These are phyloP conservation scores for Dactylellina sp. DNA, from an alignment of 2,329 filamentous ascomycete genomes.

Conservation along the genomic window DNA sequence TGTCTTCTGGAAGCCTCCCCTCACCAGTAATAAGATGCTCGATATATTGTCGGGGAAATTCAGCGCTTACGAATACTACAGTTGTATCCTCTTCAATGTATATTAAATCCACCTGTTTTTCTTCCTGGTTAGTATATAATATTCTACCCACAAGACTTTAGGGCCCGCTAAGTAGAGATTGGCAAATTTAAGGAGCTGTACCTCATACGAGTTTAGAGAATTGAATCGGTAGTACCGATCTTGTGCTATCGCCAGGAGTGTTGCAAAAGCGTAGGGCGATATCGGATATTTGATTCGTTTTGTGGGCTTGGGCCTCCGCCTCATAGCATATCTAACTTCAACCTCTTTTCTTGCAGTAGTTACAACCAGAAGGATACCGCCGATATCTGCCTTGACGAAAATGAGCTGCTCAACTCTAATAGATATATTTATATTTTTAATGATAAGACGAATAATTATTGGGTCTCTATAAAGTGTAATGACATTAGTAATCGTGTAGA, in stretches of 20 bases:
- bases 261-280: constrained; percentile 19
- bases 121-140: background rate
- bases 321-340: background rate
- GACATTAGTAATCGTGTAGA: too few species aligned
- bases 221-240: constrained; percentile 1
- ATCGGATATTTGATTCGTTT: constrained; percentile 2
- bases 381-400: too few species aligned
- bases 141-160: too few species aligned
- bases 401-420: too few species aligned
- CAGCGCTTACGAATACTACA: constrained; percentile 11
- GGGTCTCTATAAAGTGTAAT: too few species aligned
- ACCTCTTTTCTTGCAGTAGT: too few species aligned
- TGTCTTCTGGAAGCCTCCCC: background rate
- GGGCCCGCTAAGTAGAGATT: too few species aligned
- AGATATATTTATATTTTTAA: too few species aligned
- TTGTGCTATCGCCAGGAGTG: constrained; percentile 16
- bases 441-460: too few species aligned
- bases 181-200: background rate
- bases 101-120: constrained; percentile 1
- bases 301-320: background rate
- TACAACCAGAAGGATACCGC: too few species aligned
- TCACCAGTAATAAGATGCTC: constrained; percentile 13
- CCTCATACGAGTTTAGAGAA: background rate
- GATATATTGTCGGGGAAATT: constrained; percentile 11
- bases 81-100: constrained; percentile 20